Base-by-base conservation (phyloP, 2,329 filamentous ascomycete genomes). In the Plenodomus lindquistii region DNA sequence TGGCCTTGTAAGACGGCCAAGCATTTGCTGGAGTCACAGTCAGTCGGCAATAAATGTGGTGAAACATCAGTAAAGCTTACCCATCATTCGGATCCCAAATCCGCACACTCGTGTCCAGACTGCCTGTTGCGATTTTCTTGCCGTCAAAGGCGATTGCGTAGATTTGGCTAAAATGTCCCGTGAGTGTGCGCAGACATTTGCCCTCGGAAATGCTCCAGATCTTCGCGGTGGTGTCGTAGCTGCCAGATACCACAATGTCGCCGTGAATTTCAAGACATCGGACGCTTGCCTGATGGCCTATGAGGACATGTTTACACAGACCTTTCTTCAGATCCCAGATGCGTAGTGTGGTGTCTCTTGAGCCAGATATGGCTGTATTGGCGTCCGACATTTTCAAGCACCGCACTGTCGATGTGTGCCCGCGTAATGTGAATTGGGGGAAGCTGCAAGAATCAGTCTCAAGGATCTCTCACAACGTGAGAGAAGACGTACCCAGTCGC, bases 121-220 rank as follows among this genome's bases (percentile, higher is more conserved):
- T 97, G 42, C 94, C 94, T 9, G 94, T 99, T 29, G 95, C 93
- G 48, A 99, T 92, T 55, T 92, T 84, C 60, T 87, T 86, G 34
- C 94, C 94, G 69, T 99, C 94, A 73, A 97, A 99, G 1, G 94
- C 94, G 69, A 99, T 96, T 17, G 94, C 94, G 70, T 99, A 99
- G 49, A 99, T 99, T 70, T 99, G 94, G 69, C 93, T 97, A 75
- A 97, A 99, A 73, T 99, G 94, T 0, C 94, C 94, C 37, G 88
- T 86, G 34, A 99, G 80, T 0, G 91, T 97, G 59, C 93, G 87
- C 45, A 97, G 77, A 71, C 94, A 99, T 54, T 91, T 86, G 22
- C 94, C 94, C 74, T 97, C 90, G 2, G 91, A 96, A 43, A 99
- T 97, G 72, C 90, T 97, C 94, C 94, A 99, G 48, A 99, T 93